Conservation (phyloP, 148 eudicot genomes). For the Tetragonia tetragonoides region DNA sequence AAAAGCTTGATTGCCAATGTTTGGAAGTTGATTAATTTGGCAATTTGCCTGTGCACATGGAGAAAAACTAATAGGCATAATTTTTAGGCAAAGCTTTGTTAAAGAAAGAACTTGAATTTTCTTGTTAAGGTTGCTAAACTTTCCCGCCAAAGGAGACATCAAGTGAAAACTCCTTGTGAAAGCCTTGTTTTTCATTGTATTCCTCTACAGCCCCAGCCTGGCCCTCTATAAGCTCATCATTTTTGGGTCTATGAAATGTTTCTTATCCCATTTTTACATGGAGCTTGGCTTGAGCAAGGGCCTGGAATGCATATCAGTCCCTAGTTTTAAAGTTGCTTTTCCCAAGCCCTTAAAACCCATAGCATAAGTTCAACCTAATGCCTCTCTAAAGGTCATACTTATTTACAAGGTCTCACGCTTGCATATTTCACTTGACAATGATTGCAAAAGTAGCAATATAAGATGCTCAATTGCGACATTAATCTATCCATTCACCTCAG, state of each 20-base stretch:
- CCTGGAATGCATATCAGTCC: background rate
- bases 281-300: background rate
- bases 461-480: background rate
- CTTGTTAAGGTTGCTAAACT: no score
- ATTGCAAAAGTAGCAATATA: background rate
- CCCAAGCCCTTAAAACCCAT: background rate
- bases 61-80: no score
- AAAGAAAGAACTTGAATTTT: no score
- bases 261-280: background rate
- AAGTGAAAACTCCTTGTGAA: background rate
- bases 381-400: no score
- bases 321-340: background rate
- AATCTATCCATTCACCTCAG: no score
- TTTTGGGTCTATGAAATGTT: background rate
- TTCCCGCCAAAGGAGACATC: background rate
- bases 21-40: no score
- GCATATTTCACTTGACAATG: background rate
- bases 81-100: no score
- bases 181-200: no score
- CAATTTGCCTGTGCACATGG: no score
- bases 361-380: background rate
- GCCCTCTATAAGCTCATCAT: background rate
- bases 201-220: background rate
- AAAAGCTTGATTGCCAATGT: no score
- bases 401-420: background rate